Evolutionary conservation across 2,329 filamentous ascomycete genomes (phyloP).

Genomic region (Byssochlamys sp.): DNA sequence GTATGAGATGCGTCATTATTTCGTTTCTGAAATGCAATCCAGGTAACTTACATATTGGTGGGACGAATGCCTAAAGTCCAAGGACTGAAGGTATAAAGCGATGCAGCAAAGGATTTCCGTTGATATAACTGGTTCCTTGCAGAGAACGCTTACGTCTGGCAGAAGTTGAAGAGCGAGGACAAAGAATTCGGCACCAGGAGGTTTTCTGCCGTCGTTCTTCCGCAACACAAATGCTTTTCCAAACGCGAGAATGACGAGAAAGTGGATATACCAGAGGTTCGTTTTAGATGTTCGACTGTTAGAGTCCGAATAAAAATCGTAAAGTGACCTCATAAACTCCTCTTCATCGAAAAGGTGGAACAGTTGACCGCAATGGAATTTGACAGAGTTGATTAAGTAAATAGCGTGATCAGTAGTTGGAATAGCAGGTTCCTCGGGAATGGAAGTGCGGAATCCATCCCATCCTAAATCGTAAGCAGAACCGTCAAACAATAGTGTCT

Average conservation of each 20-base stretch:
- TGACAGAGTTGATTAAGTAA: constrained; percentile 46
- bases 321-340: constrained; percentile 39
- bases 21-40: neutral
- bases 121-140: constrained; percentile 36
- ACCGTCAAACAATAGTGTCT: constrained; percentile 43
- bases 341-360: constrained; percentile 47
- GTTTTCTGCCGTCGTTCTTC: constrained; percentile 25
- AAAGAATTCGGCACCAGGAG: constrained; percentile 41
- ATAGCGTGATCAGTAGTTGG: constrained; percentile 42
- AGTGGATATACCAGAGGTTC: constrained; percentile 45
- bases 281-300: constrained; percentile 16
- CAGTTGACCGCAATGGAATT: constrained; percentile 46
- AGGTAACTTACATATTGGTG: constrained; percentile 34
- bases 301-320: constrained; percentile 32
- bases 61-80: constrained; percentile 40
- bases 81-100: constrained; percentile 44
- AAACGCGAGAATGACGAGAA: constrained; percentile 45
- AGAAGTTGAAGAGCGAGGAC: constrained; percentile 37
- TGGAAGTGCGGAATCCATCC: constrained; percentile 31
- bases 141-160: constrained; percentile 18
- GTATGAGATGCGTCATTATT: neutral
- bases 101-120: constrained; percentile 45
- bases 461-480: constrained; percentile 44
- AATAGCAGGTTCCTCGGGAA: constrained; percentile 25
- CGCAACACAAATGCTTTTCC: constrained; percentile 45